phyloP scores from a whole-genome alignment of 2,329 filamentous ascomycete genomes.

The Didymella segeticola region DNA sequence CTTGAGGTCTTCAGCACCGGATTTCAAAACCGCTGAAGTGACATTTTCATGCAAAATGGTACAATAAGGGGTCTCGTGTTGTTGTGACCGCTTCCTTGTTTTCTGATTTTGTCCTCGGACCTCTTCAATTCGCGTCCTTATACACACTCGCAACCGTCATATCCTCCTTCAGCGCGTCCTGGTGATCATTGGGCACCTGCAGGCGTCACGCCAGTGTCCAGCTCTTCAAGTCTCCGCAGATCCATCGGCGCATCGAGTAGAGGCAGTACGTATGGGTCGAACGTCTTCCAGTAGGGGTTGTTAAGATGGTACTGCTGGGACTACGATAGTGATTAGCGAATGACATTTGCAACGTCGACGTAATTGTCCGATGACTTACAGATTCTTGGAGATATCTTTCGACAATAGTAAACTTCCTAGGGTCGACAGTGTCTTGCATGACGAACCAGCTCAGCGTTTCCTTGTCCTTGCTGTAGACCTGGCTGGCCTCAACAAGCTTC shows the following conservation, averaged over 20 bases:
- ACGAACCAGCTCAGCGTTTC: conserved; percentile 74
- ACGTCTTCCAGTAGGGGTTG: conserved; percentile 78
- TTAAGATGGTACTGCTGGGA: conserved; percentile 54
- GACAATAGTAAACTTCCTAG: conserved; percentile 75
- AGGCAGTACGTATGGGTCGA: conserved; percentile 75
- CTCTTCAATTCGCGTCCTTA: conserved; percentile 16
- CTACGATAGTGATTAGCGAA: conserved; percentile 21
- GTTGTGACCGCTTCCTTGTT: no score
- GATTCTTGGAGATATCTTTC: conserved; percentile 74
- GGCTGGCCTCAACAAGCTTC: conserved; percentile 77
- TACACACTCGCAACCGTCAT: conserved; percentile 26
- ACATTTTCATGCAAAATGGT: no score
- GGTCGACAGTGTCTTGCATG: conserved; percentile 75
- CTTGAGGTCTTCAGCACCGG: neutral
- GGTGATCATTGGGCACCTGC: conserved; percentile 29
- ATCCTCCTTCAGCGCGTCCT: conserved; percentile 26
- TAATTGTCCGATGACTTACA: conserved; percentile 54
- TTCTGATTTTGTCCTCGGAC: neutral
- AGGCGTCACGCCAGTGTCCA: conserved; percentile 63
- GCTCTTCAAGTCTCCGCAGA: conserved; percentile 70
- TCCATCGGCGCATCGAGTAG: conserved; percentile 74
- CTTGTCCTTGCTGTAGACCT: conserved; percentile 73
- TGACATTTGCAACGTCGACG: neutral
- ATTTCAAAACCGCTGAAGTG: no score
- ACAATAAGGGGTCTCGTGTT: no score